phyloP scores from a whole-genome alignment of 139 green algal genomes.

The Volvox reticuliferus region DNA sequence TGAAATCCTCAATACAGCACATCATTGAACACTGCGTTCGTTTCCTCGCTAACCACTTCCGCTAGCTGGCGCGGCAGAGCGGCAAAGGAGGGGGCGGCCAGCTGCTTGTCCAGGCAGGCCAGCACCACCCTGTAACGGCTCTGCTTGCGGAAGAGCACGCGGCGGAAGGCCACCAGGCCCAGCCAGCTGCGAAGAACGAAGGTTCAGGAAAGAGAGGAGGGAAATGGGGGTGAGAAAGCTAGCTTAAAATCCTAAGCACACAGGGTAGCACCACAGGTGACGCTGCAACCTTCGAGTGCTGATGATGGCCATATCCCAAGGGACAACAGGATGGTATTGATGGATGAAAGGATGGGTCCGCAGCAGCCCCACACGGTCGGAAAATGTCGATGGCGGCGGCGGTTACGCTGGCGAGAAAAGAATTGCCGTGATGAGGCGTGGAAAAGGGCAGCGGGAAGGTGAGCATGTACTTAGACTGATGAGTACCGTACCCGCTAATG shows the following conservation, averaged over 20 bases:
- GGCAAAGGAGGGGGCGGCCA: slow-evolving; percentile 48
- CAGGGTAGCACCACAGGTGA: background rate
- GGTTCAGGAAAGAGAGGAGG: background rate
- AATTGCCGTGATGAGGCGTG: no score
- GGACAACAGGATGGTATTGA: background rate
- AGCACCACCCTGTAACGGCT: slow-evolving; percentile 29
- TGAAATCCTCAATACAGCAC: slow-evolving; percentile 67
- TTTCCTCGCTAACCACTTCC: slow-evolving; percentile 51
- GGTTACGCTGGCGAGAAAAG: no score
- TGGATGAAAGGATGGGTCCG: background rate
- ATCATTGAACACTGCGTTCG: slow-evolving; percentile 65
- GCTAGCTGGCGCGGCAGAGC: slow-evolving; percentile 60
- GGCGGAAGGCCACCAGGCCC: slow-evolving; percentile 76
- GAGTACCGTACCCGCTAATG: background rate
- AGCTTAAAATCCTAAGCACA: background rate
- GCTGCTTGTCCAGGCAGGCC: slow-evolving; percentile 53
- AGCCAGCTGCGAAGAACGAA: slow-evolving; percentile 63
- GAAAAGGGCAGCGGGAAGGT: background rate
- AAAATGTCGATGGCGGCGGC: no score
- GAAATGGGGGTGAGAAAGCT: background rate
- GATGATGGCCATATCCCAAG: background rate
- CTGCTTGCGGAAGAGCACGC: slow-evolving; percentile 75
- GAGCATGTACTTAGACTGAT: background rate
- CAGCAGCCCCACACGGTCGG: background rate
- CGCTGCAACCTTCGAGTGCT: background rate